Base-by-base conservation (phyloP, 1,284 basidiomycete genomes). In the Ustilago crameri region DNA sequence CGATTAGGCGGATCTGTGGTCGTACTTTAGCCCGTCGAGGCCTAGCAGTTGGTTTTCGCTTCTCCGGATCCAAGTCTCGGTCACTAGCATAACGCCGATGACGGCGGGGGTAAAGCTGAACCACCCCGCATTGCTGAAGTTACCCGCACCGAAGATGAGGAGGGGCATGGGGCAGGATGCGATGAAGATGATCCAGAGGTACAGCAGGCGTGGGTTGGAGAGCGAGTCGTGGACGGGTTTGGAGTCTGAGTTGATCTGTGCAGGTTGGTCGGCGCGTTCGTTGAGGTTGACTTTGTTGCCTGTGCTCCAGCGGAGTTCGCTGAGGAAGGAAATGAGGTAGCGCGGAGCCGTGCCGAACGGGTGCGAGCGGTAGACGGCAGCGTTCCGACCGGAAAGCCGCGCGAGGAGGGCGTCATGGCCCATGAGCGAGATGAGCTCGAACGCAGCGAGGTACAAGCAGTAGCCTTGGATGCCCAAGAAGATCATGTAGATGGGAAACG, bases 141-240 rank as follows among this genome's bases (percentile, higher is more conserved):
- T 75, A n/a, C 81, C 81, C 2, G 75, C 73, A 23, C 81, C 81
- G 68, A 83, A 83, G 40, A 76, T 78, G 42, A 83, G 40, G 30
- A 82, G 51, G 5, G 81, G 81, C 54, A 81, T 22, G 1, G 80
- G 80, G 40, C 53, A 51, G 17, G 55, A 51, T 18, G 66, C 68
- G 7, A 82, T 40, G 30, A 71, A 77, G 24, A 83, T 32, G 35
- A 80, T 49, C 57, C 74, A 72, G 46, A 83, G 47, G 56, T 83
- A 83, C 15, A 82, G 44, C 14, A 82, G 54, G 14, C 77, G 49
- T 2, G 80, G 80, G 18, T 67, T 63, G 30, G 65, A 22, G 18
- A 74, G 53, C 34, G 42, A 68, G 27, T 58, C 40, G 20, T 64
- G 26, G 30, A 68, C 45, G 5, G 56, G 58, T 38, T 64, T 67